Percentiles rank a stretch among this genome's conserved stretches.
These are phyloP conservation scores for Chlorencoelia australis DNA, from an alignment of 2,329 filamentous ascomycete species.

Conservation along the genomic window DNA sequence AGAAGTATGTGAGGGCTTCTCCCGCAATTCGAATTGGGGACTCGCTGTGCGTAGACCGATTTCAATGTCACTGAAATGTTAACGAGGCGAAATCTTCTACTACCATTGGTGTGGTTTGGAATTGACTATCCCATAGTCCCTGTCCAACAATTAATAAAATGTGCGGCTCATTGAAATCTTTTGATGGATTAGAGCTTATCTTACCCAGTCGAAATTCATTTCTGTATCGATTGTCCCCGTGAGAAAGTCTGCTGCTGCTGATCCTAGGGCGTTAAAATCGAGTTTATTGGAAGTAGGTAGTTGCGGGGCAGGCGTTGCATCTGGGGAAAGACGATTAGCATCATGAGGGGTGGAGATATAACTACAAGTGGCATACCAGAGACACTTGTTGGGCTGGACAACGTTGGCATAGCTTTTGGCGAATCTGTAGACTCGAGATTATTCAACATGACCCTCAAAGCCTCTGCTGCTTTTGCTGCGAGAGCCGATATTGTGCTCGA, in stretches of 20 bases:
- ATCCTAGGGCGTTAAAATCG: constrained; percentile 2
- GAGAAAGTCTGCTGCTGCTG: constrained; percentile 5
- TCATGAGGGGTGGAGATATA: not conserved
- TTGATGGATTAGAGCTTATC: constrained; percentile 2
- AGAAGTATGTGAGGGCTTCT: no score
- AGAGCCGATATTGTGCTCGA: constrained; percentile 5
- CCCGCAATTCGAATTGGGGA: no score
- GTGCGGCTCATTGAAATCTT: not conserved
- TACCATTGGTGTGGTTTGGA: constrained; percentile 3
- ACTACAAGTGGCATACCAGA: constrained; percentile 4
- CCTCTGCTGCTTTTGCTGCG: constrained; percentile 7
- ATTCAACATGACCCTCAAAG: constrained; percentile 8
- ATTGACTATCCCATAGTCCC: constrained; percentile 11
- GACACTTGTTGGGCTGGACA: not conserved
- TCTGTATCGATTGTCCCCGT: constrained; percentile 6
- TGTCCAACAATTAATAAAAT: constrained; percentile 1
- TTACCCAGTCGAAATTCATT: constrained; percentile 11
- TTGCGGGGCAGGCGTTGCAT: not conserved
- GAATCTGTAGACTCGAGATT: constrained; percentile 4
- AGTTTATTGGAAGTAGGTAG: not conserved
- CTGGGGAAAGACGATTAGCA: not conserved
- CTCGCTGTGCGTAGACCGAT: no score
- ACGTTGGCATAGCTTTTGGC: not conserved
- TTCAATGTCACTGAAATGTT: not conserved
- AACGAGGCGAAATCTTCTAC: constrained; percentile 3